These are phyloP conservation scores for Phytophthora citricola DNA, from an alignment of 352 stramenopile genomes.

Conservation along the genomic window DNA sequence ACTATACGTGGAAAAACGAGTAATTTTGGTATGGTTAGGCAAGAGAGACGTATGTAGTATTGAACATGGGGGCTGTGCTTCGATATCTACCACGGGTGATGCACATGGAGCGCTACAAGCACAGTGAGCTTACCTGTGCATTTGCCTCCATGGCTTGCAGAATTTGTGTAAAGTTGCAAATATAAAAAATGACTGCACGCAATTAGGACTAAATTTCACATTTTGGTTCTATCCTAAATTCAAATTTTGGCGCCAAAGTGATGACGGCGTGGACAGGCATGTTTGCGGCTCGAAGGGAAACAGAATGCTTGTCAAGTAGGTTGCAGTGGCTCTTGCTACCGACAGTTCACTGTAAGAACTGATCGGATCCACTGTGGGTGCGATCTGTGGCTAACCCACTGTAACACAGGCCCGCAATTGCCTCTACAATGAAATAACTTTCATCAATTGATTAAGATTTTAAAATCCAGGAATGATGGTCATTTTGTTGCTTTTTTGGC, in stretches of 20 bases:
- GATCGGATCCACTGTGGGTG: no score
- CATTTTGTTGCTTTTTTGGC: constrained; percentile 3
- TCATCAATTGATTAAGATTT: constrained; percentile 1
- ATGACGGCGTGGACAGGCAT: neutral
- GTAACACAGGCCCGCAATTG: neutral
- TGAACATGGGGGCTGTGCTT: neutral
- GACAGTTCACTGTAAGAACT: neutral
- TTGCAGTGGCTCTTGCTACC: neutral
- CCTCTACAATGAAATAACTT: neutral
- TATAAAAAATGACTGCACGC: no score
- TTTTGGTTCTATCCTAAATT: constrained; percentile 4
- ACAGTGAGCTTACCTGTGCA: constrained; percentile 18
- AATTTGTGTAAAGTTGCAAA: neutral
- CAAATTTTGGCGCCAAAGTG: constrained; percentile 10
- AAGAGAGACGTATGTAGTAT: neutral
- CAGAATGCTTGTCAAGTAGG: constrained; percentile 6
- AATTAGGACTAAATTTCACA: constrained; percentile 5
- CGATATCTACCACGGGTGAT: neutral
- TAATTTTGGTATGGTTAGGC: constrained; percentile 4
- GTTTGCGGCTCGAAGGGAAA: neutral
- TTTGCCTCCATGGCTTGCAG: constrained; percentile 26
- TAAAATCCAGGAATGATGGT: neutral
- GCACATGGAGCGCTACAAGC: neutral
- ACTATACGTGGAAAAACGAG: constrained; percentile 40
- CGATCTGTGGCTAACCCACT: no score